Percentiles rank a stretch among this genome's conserved stretches.
Conservation (phyloP, 176 grass and related monocot genomes). For the Hsuehochloa calcarea region DNA sequence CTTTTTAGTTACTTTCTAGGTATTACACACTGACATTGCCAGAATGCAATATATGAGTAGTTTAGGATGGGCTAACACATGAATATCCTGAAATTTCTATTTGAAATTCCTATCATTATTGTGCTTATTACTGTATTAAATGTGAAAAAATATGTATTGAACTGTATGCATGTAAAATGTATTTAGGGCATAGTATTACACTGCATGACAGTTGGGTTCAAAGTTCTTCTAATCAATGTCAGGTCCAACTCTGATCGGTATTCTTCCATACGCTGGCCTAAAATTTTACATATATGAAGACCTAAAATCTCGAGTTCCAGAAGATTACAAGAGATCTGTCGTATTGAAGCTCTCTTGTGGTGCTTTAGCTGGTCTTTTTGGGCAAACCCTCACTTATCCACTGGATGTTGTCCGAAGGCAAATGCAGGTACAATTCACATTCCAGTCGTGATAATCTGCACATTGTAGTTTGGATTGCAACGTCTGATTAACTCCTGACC, state of each 20-base stretch:
- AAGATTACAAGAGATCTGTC: constrained; percentile 89
- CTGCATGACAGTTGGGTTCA: background rate
- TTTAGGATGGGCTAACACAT: background rate
- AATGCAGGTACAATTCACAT: constrained; percentile 71
- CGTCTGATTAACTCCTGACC: background rate
- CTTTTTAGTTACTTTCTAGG: background rate
- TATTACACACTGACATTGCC: background rate
- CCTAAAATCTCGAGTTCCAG: constrained; percentile 74
- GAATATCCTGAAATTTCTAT: background rate
- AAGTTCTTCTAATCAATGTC: constrained; percentile 11
- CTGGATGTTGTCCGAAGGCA: constrained; percentile 95
- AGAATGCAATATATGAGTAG: background rate
- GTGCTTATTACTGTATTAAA: background rate
- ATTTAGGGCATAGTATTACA: background rate
- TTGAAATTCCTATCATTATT: background rate
- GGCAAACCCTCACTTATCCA: constrained; percentile 95
- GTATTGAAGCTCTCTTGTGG: constrained; percentile 77
- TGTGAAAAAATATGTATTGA: background rate
- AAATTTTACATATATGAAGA: constrained; percentile 99
- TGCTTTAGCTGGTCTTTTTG: constrained; percentile 95
- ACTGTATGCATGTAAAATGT: background rate
- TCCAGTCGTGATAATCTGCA: constrained; percentile 1
- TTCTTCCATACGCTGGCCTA: constrained; percentile 98
- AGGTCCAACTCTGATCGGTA: constrained; percentile 83
- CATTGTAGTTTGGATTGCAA: background rate